phyloP scores from a whole-genome alignment of 192 early-diverging fungal genomes.

The Coemansia sp. region DNA sequence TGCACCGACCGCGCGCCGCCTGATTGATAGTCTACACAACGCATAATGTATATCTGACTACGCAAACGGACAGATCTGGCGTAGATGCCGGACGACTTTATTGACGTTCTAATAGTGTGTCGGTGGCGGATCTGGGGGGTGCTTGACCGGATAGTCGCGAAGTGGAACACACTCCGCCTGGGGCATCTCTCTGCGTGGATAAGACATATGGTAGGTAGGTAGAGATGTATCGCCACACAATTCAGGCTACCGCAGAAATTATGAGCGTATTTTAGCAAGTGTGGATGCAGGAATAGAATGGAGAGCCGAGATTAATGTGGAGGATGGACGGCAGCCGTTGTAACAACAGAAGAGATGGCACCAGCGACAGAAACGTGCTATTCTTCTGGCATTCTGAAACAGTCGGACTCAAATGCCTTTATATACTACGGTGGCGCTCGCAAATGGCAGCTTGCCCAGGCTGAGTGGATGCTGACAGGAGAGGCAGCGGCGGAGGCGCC shows the following conservation, averaged over 20 bases:
- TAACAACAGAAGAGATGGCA: background rate
- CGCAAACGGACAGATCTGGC: background rate
- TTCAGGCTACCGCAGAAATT: background rate
- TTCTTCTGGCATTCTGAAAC: conserved; percentile 31
- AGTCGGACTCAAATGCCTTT: conserved; percentile 20
- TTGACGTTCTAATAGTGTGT: conserved; percentile 15
- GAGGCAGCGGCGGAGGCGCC: conserved; percentile 1
- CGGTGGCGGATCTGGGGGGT: conserved; percentile 49
- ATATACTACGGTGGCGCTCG: conserved; percentile 8
- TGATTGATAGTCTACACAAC: background rate
- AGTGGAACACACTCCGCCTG: conserved; percentile 26
- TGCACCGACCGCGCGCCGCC: background rate
- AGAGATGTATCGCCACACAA: background rate
- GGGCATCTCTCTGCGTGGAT: background rate
- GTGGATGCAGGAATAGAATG: background rate
- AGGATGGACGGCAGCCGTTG: background rate
- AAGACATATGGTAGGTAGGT: background rate
- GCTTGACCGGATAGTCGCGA: conserved; percentile 54
- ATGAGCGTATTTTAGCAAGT: background rate
- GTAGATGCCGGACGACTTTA: background rate
- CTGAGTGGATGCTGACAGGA: background rate
- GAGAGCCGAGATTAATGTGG: background rate
- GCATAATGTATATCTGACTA: background rate
- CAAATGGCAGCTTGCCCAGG: background rate
- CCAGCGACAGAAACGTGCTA: conserved; percentile 1